Conservation (phyloP, 2,329 filamentous ascomycete species). For the Neofusicoccum umdonicola region DNA sequence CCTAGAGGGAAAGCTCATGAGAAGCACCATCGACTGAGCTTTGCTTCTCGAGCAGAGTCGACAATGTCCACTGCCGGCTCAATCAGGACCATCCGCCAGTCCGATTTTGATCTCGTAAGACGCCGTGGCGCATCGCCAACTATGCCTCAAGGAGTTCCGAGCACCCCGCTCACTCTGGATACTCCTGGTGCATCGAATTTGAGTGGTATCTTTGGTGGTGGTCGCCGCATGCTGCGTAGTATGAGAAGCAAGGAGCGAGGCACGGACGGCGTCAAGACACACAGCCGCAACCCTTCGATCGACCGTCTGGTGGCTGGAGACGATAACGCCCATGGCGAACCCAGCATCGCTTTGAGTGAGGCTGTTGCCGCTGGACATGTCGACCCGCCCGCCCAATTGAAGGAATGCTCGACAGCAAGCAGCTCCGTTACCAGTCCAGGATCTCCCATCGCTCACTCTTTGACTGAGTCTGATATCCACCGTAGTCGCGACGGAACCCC, state of each 20-base stretch:
- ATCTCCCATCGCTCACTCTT: conserved; percentile 36
- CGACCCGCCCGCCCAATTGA: conserved; percentile 50
- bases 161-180: conserved; percentile 45
- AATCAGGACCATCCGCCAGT: conserved; percentile 45
- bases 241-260: conserved; percentile 41
- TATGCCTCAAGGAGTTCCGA: conserved; percentile 43
- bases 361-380: conserved; percentile 60
- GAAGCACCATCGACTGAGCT: conserved; percentile 30
- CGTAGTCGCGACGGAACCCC: conserved; percentile 24
- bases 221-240: conserved; percentile 47
- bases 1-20: conserved; percentile 22
- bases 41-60: conserved; percentile 34
- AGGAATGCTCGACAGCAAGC: conserved; percentile 35
- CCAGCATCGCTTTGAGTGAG: conserved; percentile 63
- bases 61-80: conserved; percentile 43
- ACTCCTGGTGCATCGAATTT: conserved; percentile 42
- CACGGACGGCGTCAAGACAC: conserved; percentile 47
- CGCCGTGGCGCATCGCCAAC: conserved; percentile 35
- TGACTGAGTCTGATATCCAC: conserved; percentile 21
- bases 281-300: conserved; percentile 58
- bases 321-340: conserved; percentile 59
- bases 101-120: conserved; percentile 31
- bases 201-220: conserved; percentile 46
- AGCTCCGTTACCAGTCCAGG: conserved; percentile 43
- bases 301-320: conserved; percentile 58